Evolutionary conservation across 352 stramenopile species (phyloP), one percentile per base, ranked within the genome.

Genomic region (Chrysophaeum taylorii): DNA sequence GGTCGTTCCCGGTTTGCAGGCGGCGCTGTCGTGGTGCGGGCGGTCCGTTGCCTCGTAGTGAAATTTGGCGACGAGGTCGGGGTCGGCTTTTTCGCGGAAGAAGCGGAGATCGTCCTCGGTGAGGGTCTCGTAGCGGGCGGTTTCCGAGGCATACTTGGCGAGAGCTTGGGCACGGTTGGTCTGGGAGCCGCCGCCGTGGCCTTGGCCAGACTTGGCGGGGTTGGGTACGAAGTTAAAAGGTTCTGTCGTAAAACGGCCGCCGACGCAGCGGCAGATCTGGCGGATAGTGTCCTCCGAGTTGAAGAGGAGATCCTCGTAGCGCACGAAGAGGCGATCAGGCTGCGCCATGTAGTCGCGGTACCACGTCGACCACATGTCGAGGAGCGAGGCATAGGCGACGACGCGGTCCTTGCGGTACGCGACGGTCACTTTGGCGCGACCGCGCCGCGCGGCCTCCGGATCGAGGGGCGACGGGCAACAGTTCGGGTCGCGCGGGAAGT

Each of bases 231-330:
- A 43, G 57, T 66, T 36, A 36, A 66, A 66, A 18, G n/a, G n/a
- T n/a, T 66, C 57, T 5, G 7, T 16, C 57, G 29, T 66, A 9
- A 66, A 9, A 2, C n/a, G 31, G 16, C 57, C 57, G 57, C 57
- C 57, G 57, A 25, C 57, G 57, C 57, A 66, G 33, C 12, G 2
- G 57, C 82, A 86, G 42, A 83, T 50, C 33, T 36, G 70, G 61
- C 72, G 39, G 33, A 76, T 79, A 15, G 78, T 76, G 35, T 79
- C 42, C 52, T 82, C 60, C 4, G 80, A 75, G 63, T 81, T 74
- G 74, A 85, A 88, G 25, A 85, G 70, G 36, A 88, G 79, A 71
- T 88, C 83, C 72, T 88, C 83, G 50, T 81, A 85, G 25, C 83
- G 73, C 21, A 84, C 79, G 42, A 81, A 81, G 23, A 86, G 29